phyloP scores from a whole-genome alignment of 2,329 filamentous ascomycete species.

The Curvularia sp. region DNA sequence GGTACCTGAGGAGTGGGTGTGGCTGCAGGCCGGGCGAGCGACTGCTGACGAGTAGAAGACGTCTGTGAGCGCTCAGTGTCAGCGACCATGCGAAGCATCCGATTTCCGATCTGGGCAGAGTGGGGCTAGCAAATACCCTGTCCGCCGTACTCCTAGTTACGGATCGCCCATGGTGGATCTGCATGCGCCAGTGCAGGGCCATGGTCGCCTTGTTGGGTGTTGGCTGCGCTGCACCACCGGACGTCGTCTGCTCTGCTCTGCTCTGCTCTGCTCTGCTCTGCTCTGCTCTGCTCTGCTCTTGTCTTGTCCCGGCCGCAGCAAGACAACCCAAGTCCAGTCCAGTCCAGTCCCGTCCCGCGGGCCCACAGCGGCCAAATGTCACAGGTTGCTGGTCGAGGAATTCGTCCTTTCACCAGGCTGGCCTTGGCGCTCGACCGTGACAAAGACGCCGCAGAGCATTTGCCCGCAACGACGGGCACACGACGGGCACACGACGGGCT shows the following conservation, averaged over 20 bases:
- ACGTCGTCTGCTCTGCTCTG: conserved; percentile 2
- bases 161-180: conserved; percentile 50
- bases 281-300: not conserved
- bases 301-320: not conserved
- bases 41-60: conserved; percentile 35
- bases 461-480: conserved; percentile 17
- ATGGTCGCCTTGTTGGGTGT: conserved; percentile 28
- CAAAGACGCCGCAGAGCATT: conserved; percentile 20
- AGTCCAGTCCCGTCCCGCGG: conserved; percentile 29
- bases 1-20: conserved; percentile 45
- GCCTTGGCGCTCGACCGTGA: conserved; percentile 27
- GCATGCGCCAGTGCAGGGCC: conserved; percentile 44
- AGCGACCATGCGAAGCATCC: conserved; percentile 43
- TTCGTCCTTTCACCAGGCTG: conserved; percentile 29
- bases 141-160: conserved; percentile 48
- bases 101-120: conserved; percentile 48
- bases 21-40: conserved; percentile 44
- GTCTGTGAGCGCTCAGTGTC: conserved; percentile 33
- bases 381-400: conserved; percentile 25
- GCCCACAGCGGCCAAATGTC: conserved; percentile 36
- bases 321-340: conserved; percentile 4
- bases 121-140: conserved; percentile 43
- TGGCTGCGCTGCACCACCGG: conserved; percentile 18
- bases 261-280: not conserved
- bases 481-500: too few relatives aligned